A percentile compares a stretch with the other conserved stretches of the same genome.
Evolutionary conservation across 2,329 filamentous ascomycete species (phyloP).

Genomic region (Stagonosporopsis tanaceti): DNA sequence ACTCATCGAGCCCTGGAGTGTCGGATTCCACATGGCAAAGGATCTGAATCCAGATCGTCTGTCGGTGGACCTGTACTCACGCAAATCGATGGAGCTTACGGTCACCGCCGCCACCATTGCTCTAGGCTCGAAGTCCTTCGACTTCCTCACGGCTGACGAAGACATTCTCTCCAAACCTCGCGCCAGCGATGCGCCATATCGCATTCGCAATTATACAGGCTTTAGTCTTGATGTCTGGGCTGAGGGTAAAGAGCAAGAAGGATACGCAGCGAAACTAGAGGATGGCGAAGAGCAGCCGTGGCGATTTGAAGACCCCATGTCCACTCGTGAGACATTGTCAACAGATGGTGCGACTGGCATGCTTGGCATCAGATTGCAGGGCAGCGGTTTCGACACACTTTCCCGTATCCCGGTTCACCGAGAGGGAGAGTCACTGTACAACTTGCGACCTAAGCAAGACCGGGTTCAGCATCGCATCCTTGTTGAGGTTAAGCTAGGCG

Average conservation of each 20-base stretch:
- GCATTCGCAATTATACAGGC: constrained; percentile 93
- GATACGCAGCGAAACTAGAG: constrained; percentile 77
- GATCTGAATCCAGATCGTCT: constrained; percentile 77
- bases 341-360: constrained; percentile 81
- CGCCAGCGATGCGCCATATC: constrained; percentile 89
- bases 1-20: constrained; percentile 91
- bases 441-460: constrained; percentile 85
- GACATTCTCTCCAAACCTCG: constrained; percentile 94
- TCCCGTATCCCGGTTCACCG: constrained; percentile 88
- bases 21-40: constrained; percentile 88
- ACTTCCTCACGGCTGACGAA: constrained; percentile 86
- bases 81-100: constrained; percentile 90
- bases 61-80: constrained; percentile 84
- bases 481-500: constrained; percentile 88
- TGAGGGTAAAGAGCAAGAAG: constrained; percentile 73
- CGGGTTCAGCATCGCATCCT: constrained; percentile 86
- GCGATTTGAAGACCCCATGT: constrained; percentile 96
- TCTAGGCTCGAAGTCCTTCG: constrained; percentile 88
- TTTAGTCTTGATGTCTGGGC: constrained; percentile 84
- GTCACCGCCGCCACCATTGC: constrained; percentile 94
- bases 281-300: constrained; percentile 93
- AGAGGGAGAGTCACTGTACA: constrained; percentile 94
- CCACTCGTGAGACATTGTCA: constrained; percentile 91
- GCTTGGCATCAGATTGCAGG: constrained; percentile 85
- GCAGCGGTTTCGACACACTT: constrained; percentile 91